Evolutionary conservation across 1,284 basidiomycete species (phyloP).

Genomic region (Papiliotrema flavescens): DNA sequence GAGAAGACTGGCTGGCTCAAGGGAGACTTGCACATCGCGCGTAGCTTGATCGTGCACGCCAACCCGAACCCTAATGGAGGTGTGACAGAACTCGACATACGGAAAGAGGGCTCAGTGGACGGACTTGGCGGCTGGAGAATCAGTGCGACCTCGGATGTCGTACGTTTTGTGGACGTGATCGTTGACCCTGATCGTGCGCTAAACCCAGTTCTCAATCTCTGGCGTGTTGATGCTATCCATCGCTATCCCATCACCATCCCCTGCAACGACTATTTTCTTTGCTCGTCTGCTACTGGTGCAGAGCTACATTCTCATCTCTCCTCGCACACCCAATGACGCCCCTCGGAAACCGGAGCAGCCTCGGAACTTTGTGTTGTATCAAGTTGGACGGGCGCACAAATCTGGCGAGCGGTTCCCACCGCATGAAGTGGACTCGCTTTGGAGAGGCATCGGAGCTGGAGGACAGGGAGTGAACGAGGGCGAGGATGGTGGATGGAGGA

Average conservation of each 20-base stretch:
- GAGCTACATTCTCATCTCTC: slow-evolving; percentile 36
- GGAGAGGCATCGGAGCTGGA: slow-evolving; percentile 35
- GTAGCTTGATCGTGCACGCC: slow-evolving; percentile 39
- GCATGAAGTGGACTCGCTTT: slow-evolving; percentile 29
- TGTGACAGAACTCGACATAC: slow-evolving; percentile 31
- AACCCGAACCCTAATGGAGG: slow-evolving; percentile 35
- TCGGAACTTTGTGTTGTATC: slow-evolving; percentile 35
- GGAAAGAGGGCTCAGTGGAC: slow-evolving; percentile 42
- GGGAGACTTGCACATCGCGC: slow-evolving; percentile 35
- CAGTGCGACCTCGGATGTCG: slow-evolving; percentile 37
- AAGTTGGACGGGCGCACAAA: slow-evolving; percentile 32
- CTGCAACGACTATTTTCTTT: slow-evolving; percentile 42
- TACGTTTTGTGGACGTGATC: slow-evolving; percentile 11
- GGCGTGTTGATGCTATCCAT: slow-evolving; percentile 36
- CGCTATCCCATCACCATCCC: slow-evolving; percentile 32
- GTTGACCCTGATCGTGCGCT: neutral
- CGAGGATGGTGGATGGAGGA: slow-evolving; percentile 26
- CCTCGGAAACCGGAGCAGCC: slow-evolving; percentile 31
- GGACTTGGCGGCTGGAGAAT: slow-evolving; percentile 44
- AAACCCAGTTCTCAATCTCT: slow-evolving; percentile 38
- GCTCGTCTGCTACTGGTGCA: slow-evolving; percentile 41
- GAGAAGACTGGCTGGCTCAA: slow-evolving; percentile 40
- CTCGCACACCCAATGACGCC: slow-evolving; percentile 37
- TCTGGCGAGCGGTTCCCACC: slow-evolving; percentile 27
- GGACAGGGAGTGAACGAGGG: slow-evolving; percentile 2